A percentile compares a stretch with the other conserved stretches of the same genome.
Evolutionary conservation across 768 basidiomycete species (phyloP).

Genomic region (Solioccasus polychromus): DNA sequence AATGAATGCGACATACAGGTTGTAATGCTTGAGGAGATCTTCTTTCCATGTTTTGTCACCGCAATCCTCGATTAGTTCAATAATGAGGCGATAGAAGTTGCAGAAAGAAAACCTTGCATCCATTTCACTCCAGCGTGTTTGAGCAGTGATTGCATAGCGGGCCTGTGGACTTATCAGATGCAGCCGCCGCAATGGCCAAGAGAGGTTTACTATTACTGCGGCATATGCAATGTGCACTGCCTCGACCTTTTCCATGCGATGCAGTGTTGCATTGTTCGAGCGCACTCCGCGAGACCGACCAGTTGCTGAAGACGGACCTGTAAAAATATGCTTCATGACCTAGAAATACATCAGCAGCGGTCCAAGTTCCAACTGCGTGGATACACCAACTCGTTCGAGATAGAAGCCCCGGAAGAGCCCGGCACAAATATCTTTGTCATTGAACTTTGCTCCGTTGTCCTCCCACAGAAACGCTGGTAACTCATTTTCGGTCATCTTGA

Average conservation of each 20-base stretch:
- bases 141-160: constrained; percentile 6
- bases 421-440: not conserved
- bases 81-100: constrained; percentile 2
- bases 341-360: no score
- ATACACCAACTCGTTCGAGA: no score
- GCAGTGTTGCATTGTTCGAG: constrained; percentile 3
- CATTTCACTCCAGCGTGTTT: constrained; percentile 3
- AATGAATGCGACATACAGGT: not conserved
- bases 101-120: constrained; percentile 7
- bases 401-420: constrained; percentile 4
- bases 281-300: no score
- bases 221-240: constrained; percentile 5
- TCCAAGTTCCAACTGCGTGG: no score
- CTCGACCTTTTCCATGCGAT: not conserved
- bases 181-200: no score
- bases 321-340: no score
- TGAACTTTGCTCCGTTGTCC: not conserved
- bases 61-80: not conserved
- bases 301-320: no score
- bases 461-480: constrained; percentile 8
- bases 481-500: not conserved
- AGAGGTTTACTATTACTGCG: not conserved
- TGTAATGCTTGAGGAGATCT: not conserved
- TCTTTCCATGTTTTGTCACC: not conserved
- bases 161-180: not conserved